Percentiles rank a stretch among this genome's conserved stretches.
These are phyloP conservation scores for Calonectria pseudoturangicola DNA, from an alignment of 2,329 filamentous ascomycete species.

Conservation along the genomic window DNA sequence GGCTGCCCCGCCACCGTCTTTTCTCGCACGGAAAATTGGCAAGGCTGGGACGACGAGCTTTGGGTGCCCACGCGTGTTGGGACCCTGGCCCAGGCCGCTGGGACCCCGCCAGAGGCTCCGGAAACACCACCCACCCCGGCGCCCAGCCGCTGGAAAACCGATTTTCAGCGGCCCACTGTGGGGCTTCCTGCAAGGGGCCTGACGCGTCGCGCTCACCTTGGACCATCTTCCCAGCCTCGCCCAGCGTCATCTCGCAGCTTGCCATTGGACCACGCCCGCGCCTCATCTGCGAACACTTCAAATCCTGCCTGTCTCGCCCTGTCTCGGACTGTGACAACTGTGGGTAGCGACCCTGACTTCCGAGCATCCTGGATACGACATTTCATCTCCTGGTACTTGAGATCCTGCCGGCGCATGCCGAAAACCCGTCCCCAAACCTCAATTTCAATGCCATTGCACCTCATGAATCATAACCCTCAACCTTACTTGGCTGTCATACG, in stretches of 20 bases:
- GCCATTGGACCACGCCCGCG: conserved; percentile 25
- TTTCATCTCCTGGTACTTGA: conserved; percentile 1
- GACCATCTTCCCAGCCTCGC: conserved; percentile 36
- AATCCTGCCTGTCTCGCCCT: background rate
- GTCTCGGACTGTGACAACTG: conserved; percentile 19
- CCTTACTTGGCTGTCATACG: too few relatives aligned
- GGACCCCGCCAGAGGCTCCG: conserved; percentile 9
- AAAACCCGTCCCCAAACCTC: background rate
- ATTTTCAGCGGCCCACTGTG: conserved; percentile 28
- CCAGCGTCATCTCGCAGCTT: conserved; percentile 7
- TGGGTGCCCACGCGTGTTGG: conserved; percentile 13
- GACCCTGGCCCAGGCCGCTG: conserved; percentile 16
- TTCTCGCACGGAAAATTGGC: conserved; percentile 57
- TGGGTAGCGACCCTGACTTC: conserved; percentile 8
- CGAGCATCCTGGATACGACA: conserved; percentile 3
- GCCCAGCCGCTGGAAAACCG: conserved; percentile 36
- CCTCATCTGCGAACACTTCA: conserved; percentile 19
- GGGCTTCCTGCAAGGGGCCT: conserved; percentile 24
- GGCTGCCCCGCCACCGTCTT: conserved; percentile 70
- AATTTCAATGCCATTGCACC: background rate
- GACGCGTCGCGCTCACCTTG: conserved; percentile 8
- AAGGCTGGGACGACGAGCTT: conserved; percentile 56
- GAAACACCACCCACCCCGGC: conserved; percentile 29
- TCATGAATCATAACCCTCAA: too few relatives aligned
- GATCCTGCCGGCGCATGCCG: background rate